Base-by-base conservation (phyloP, 257 asterid species). In the Primulina eburnea region DNA sequence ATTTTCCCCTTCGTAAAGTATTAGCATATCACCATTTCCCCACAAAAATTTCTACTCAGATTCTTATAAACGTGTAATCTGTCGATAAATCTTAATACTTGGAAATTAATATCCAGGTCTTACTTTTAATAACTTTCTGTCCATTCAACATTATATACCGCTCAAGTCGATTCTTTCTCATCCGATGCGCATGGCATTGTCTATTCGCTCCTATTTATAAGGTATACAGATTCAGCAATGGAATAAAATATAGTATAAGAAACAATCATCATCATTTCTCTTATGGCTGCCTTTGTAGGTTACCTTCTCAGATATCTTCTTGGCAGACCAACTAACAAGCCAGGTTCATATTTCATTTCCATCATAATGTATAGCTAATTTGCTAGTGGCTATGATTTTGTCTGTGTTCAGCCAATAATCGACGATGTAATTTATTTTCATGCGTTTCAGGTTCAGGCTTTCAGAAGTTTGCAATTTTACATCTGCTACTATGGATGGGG, bases 291-390 rank as follows among this genome's bases (percentile, higher is more conserved):
- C 21, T 73, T 76, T 71, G 68, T 66, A 92, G 98, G 92, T 89
- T 52, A 84, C 80, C 4, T 86, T 92, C 50, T 38, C 50, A 38
- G 16, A 38, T 10, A 38, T 8, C 12, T 38, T 38, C 16, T 38
- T 38, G 50, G 47, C 74, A 95, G 17, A 92, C 79, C 95, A 92
- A 85, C 75, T 92, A 61, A 92, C 98, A 24, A 92, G 98, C 86
- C 96, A 92, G 96, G 97, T 89, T 14, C 35, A 75, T 20, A n/a
- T 21, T 59, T 9, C 26, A 38, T 59, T 60, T 71, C 56, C 55
- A 50, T 6, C 9, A 64, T 3, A 17, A 53, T 30, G 28, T 68
- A 61, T 21, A 7, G 37, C 50, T 38, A 38, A 38, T 10, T 38
- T 38, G 2, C 50, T 38, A 9, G 14, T 6, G 40, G 40, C 40